These are phyloP conservation scores for Sphagnurus paluster DNA, from an alignment of 1,284 basidiomycete genomes.

Conservation along the genomic window DNA sequence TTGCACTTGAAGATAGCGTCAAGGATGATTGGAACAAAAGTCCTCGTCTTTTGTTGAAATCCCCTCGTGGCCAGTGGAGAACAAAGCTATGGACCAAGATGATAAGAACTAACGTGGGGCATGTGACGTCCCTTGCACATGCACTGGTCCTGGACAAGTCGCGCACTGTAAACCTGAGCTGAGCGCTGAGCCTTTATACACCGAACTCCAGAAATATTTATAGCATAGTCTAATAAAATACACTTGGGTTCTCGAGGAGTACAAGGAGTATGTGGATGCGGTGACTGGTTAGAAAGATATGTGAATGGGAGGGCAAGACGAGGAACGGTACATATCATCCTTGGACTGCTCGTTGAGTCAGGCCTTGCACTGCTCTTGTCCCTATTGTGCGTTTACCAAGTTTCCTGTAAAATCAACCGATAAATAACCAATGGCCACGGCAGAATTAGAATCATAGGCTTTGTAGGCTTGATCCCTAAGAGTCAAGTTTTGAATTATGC, in stretches of 20 bases:
- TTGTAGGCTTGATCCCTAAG: constrained; percentile 21
- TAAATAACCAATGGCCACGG: constrained; percentile 47
- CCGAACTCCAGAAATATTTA: constrained; percentile 26
- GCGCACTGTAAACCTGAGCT: not conserved
- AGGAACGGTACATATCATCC: constrained; percentile 15
- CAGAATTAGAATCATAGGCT: constrained; percentile 27
- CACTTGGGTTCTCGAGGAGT: constrained; percentile 34
- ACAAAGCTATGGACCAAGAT: no score
- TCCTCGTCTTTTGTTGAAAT: no score
- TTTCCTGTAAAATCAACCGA: constrained; percentile 44
- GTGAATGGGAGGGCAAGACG: constrained; percentile 11
- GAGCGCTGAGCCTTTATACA: not conserved
- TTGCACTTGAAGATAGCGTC: no score
- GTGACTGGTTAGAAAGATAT: constrained; percentile 14
- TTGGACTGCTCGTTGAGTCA: constrained; percentile 16
- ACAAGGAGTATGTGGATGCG: constrained; percentile 30
- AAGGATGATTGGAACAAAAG: not conserved
- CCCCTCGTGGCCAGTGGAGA: no score
- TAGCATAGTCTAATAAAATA: constrained; percentile 40
- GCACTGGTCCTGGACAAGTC: not conserved
- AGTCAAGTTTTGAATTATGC: constrained; percentile 16
- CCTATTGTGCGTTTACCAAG: constrained; percentile 22
- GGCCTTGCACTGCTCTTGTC: constrained; percentile 10
- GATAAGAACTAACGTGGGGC: no score
- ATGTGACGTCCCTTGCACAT: not conserved